Percentiles rank a stretch among this genome's conserved stretches.
Conservation (phyloP, 163 green algal genomes). For the Scenedesmus sp. region DNA sequence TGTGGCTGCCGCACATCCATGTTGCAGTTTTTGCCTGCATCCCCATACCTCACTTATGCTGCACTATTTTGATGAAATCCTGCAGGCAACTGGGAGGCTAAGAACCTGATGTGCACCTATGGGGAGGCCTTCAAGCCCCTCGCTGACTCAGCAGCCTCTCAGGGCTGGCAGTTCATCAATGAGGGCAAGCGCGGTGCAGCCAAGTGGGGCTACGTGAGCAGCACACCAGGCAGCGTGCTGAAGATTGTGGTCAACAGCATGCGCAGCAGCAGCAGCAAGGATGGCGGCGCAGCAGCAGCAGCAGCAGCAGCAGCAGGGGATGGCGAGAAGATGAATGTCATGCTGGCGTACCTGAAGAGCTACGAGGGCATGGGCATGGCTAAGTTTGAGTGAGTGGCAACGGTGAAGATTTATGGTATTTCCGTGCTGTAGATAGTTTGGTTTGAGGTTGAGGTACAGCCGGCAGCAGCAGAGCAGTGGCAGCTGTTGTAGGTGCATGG, state of each 20-base stretch:
- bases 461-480: background rate
- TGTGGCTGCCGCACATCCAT: too few species aligned
- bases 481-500: background rate
- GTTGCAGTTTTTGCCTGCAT: too few species aligned
- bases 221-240: conserved; percentile 41
- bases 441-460: too few species aligned
- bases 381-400: conserved; percentile 40
- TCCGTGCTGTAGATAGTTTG: too few species aligned
- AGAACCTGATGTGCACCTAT: conserved; percentile 54
- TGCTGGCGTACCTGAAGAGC: conserved; percentile 56
- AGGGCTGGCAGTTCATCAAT: conserved; percentile 52
- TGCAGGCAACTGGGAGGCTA: conserved; percentile 51
- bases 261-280: background rate
- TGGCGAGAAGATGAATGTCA: conserved; percentile 49
- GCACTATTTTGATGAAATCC: too few species aligned
- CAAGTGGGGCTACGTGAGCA: conserved; percentile 54
- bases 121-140: conserved; percentile 48
- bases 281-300: background rate
- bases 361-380: conserved; percentile 52
- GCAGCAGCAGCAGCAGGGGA: background rate
- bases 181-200: conserved; percentile 20
- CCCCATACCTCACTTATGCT: too few species aligned
- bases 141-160: background rate
- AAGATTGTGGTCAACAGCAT: conserved; percentile 47
- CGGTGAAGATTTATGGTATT: too few species aligned